Evolutionary conservation across 345 rosid species (phyloP).

Genomic region (Pistacia atlantica): DNA sequence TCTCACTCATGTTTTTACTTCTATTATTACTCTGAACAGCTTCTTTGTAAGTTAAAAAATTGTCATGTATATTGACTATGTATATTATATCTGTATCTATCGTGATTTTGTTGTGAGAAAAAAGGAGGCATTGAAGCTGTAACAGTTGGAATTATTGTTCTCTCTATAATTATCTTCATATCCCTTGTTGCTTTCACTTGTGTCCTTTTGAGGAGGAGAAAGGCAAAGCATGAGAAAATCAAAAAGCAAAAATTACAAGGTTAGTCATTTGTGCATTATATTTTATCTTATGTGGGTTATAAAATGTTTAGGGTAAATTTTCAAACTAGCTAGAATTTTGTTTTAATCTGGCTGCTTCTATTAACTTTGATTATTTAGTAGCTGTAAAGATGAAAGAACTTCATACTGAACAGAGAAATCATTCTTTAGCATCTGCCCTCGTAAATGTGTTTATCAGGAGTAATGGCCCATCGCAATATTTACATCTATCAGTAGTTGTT

Average conservation of each 20-base stretch:
- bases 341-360: too few relatives aligned
- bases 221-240: neutral
- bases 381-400: too few relatives aligned
- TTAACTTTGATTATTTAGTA: too few relatives aligned
- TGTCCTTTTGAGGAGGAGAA: neutral
- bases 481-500: too few relatives aligned
- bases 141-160: conserved; percentile 25
- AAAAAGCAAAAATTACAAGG: neutral
- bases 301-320: conserved; percentile 2
- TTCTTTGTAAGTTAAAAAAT: too few relatives aligned
- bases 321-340: too few relatives aligned
- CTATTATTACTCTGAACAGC: too few relatives aligned
- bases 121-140: neutral
- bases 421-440: too few relatives aligned
- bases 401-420: too few relatives aligned
- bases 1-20: neutral
- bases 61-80: neutral
- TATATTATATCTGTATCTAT: neutral
- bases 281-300: neutral
- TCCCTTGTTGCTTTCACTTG: conserved; percentile 5
- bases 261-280: neutral
- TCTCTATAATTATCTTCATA: conserved; percentile 19
- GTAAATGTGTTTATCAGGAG: too few relatives aligned
- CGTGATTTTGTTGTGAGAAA: neutral
- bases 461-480: too few relatives aligned